Conservation (phyloP, 352 stramenopile species). For the Globisporangium echinulatum region DNA sequence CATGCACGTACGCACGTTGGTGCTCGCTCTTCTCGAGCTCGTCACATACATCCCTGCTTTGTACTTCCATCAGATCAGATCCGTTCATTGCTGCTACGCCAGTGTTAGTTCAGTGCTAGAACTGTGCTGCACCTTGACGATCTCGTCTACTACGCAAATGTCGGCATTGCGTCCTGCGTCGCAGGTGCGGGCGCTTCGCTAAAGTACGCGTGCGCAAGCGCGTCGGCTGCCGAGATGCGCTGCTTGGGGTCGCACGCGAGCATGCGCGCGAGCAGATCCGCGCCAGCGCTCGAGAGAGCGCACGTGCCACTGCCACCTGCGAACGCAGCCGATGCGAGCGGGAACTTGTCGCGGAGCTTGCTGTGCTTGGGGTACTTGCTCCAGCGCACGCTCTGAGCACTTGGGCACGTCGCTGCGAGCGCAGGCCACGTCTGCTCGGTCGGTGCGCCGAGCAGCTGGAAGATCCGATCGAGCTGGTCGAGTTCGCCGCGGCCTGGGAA, state of each 20-base stretch:
- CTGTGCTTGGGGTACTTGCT: conserved; percentile 66
- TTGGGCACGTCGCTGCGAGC: conserved; percentile 41
- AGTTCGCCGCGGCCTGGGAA: conserved; percentile 92
- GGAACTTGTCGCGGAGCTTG: conserved; percentile 73
- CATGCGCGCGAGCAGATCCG: conserved; percentile 60
- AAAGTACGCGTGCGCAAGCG: conserved; percentile 81
- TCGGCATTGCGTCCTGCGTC: conserved; percentile 71
- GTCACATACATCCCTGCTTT: too few species aligned
- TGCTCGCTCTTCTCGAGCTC: neutral
- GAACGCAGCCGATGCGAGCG: conserved; percentile 36
- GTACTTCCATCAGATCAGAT: too few species aligned
- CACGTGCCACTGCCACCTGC: conserved; percentile 29
- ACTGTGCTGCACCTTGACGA: too few species aligned
- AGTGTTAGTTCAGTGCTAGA: too few species aligned
- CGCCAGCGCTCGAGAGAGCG: conserved; percentile 66
- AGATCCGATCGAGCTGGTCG: conserved; percentile 96
- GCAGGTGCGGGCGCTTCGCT: conserved; percentile 58
- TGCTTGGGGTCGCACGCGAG: conserved; percentile 63
- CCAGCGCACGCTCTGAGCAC: conserved; percentile 48
- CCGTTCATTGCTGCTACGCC: too few species aligned
- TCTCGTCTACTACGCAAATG: conserved; percentile 37
- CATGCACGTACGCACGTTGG: neutral
- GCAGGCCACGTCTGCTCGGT: conserved; percentile 89
- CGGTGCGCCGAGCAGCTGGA: conserved; percentile 89
- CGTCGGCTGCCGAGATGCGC: conserved; percentile 74